Percentiles rank a stretch among this genome's conserved stretches.
These are phyloP conservation scores for Brassica carinata DNA, from an alignment of 345 rosid species.

Conservation along the genomic window DNA sequence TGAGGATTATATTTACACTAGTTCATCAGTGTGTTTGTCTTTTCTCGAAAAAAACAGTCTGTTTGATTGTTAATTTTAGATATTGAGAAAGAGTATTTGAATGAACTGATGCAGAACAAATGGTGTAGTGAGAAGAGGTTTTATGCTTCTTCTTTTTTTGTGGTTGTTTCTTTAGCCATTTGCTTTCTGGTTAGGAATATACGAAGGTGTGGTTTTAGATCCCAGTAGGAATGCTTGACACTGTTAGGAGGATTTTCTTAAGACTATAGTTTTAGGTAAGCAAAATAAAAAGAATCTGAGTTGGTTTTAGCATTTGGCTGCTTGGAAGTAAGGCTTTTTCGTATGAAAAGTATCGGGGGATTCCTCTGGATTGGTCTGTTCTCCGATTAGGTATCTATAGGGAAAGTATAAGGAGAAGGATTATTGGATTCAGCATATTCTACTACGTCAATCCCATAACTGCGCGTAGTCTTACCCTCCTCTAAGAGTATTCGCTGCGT, in stretches of 20 bases:
- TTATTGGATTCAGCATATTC: neutral
- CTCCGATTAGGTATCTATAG: neutral
- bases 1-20: slow-evolving; percentile 11
- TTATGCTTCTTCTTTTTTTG: neutral
- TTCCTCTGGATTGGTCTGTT: neutral
- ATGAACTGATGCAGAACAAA: neutral
- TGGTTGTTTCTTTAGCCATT: neutral
- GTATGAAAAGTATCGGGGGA: neutral
- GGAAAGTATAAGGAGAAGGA: neutral
- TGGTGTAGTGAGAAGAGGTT: slow-evolving; percentile 9
- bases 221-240: neutral
- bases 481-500: neutral
- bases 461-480: neutral
- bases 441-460: neutral
- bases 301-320: slow-evolving; percentile 15
- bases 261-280: neutral
- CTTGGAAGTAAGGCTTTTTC: neutral
- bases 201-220: neutral
- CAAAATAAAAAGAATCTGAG: neutral
- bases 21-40: neutral
- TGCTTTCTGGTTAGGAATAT: neutral
- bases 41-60: neutral
- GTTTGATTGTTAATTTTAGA: neutral
- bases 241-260: neutral
- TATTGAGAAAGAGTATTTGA: neutral